phyloP scores from a whole-genome alignment of 2,329 filamentous ascomycete genomes.

The Epichloe baconii region DNA sequence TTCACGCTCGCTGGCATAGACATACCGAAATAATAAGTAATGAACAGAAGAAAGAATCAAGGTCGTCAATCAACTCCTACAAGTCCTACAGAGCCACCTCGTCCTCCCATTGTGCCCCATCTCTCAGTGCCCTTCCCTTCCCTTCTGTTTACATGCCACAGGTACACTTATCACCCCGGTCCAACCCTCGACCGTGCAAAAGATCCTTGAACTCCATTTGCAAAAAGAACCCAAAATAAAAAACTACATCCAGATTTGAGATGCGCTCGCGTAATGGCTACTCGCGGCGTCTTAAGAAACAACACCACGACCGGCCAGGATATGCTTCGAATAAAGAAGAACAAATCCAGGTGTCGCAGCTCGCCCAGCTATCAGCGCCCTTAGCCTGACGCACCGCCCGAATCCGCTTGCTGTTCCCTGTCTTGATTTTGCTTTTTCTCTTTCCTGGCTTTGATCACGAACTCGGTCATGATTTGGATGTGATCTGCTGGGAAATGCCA shows the following conservation, averaged over 20 bases:
- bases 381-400: conserved; percentile 28
- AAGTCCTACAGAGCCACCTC: conserved; percentile 8
- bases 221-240: conserved; percentile 24
- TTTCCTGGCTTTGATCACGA: conserved; percentile 77
- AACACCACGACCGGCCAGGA: conserved; percentile 1
- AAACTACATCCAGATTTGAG: conserved; percentile 25
- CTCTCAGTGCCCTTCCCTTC: conserved; percentile 2
- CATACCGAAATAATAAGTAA: not conserved
- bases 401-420: conserved; percentile 42
- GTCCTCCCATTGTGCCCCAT: not conserved
- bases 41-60: not conserved
- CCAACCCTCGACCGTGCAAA: conserved; percentile 7
- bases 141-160: conserved; percentile 10
- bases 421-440: conserved; percentile 58
- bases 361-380: conserved; percentile 15
- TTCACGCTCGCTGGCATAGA: not conserved
- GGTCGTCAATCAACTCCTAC: conserved; percentile 12
- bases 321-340: not conserved
- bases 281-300: conserved; percentile 4
- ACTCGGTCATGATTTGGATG: conserved; percentile 78
- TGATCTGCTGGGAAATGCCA: conserved; percentile 93
- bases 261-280: conserved; percentile 1
- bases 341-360: not conserved
- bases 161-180: conserved; percentile 5
- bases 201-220: conserved; percentile 25